Percentiles rank a stretch among this genome's conserved stretches.
Evolutionary conservation across 345 rosid genomes (phyloP).

Genomic region (Arabidopsis suecica): DNA sequence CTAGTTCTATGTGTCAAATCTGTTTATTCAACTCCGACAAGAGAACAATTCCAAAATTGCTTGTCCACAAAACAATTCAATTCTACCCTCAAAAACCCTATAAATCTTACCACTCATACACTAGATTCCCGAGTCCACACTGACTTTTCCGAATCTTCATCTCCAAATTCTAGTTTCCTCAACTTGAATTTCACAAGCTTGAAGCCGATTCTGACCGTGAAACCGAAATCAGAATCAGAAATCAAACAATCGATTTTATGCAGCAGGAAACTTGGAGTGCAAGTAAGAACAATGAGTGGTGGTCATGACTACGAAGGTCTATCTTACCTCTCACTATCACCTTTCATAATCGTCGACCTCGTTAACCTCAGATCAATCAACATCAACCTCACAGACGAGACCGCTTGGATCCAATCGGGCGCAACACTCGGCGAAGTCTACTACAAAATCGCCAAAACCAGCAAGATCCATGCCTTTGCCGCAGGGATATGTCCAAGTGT

Average conservation of each 20-base stretch:
- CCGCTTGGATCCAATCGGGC: constrained; percentile 69
- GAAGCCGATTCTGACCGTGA: constrained; percentile 54
- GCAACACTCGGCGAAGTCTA: constrained; percentile 69
- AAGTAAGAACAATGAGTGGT: constrained; percentile 65
- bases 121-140: constrained; percentile 23
- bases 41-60: constrained; percentile 36
- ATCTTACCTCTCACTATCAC: constrained; percentile 56
- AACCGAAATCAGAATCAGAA: constrained; percentile 51
- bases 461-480: constrained; percentile 56
- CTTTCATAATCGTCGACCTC: constrained; percentile 58
- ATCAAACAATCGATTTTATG: constrained; percentile 54
- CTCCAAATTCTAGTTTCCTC: constrained; percentile 24
- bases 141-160: constrained; percentile 16
- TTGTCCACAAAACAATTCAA: constrained; percentile 5
- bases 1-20: background rate
- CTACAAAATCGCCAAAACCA: constrained; percentile 52
- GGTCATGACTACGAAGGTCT: constrained; percentile 81
- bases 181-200: constrained; percentile 43
- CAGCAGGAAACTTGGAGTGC: constrained; percentile 47
- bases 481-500: constrained; percentile 69
- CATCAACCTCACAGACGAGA: constrained; percentile 44
- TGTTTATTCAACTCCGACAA: constrained; percentile 33
- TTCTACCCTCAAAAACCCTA: constrained; percentile 5
- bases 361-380: constrained; percentile 51
- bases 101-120: background rate